A percentile compares a stretch with the other conserved stretches of the same genome.
Conservation (phyloP, 2,329 filamentous ascomycete genomes). For the Pseudofabraea citricarpa region DNA sequence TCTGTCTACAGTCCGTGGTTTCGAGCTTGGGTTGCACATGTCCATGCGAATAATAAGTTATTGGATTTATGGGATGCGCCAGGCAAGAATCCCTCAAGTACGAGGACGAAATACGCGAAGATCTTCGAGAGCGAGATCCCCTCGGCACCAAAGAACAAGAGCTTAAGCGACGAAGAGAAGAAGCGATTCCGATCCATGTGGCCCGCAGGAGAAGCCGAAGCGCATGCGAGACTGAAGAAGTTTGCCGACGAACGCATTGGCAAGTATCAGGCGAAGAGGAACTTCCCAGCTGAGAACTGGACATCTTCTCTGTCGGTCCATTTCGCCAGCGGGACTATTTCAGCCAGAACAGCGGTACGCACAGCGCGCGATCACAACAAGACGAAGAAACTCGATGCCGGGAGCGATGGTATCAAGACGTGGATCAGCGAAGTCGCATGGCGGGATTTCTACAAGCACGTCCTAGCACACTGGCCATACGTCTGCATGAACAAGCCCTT, state of each 20-base stretch:
- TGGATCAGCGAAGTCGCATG: slow-evolving; percentile 85
- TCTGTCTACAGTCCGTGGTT: slow-evolving; percentile 84
- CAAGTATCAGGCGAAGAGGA: slow-evolving; percentile 59
- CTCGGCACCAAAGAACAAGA: slow-evolving; percentile 57
- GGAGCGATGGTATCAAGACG: slow-evolving; percentile 57
- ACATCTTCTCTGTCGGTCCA: slow-evolving; percentile 72
- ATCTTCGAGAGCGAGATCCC: slow-evolving; percentile 62
- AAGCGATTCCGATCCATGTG: slow-evolving; percentile 55
- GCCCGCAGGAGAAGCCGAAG: slow-evolving; percentile 74
- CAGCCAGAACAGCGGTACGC: slow-evolving; percentile 61
- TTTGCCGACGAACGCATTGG: slow-evolving; percentile 63
- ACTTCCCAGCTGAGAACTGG: slow-evolving; percentile 55
- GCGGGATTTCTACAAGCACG: slow-evolving; percentile 86
- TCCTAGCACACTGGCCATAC: slow-evolving; percentile 81
- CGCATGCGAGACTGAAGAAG: slow-evolving; percentile 53
- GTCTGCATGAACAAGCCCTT: slow-evolving; percentile 74
- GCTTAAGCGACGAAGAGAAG: slow-evolving; percentile 52
- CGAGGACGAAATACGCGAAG: slow-evolving; percentile 40
- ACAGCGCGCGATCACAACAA: slow-evolving; percentile 59
- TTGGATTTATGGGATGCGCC: slow-evolving; percentile 59
- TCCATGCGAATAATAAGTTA: slow-evolving; percentile 65
- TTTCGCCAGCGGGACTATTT: slow-evolving; percentile 63
- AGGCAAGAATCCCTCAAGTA: slow-evolving; percentile 42
- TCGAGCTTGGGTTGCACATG: slow-evolving; percentile 66
- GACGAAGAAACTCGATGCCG: slow-evolving; percentile 60